These are phyloP conservation scores for Nakazawaea populi DNA, from an alignment of 805 yeast species.

Conservation along the genomic window DNA sequence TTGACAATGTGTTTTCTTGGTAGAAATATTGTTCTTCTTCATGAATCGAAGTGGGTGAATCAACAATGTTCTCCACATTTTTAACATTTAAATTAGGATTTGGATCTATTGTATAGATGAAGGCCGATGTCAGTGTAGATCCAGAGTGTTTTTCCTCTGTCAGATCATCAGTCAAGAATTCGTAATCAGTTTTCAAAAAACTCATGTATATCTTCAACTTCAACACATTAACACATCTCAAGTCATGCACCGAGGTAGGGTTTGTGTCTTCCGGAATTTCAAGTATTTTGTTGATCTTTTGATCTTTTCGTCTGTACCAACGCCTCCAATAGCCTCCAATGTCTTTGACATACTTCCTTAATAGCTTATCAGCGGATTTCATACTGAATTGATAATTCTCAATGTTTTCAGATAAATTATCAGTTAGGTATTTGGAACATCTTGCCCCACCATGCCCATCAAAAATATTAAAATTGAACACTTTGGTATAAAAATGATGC, in stretches of 20 bases:
- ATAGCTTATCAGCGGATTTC: slow-evolving; percentile 31
- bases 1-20: slow-evolving; percentile 58
- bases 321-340: slow-evolving; percentile 87
- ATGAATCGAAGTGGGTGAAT: slow-evolving; percentile 4
- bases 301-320: slow-evolving; percentile 46
- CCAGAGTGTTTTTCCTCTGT: slow-evolving; percentile 23
- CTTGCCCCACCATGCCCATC: slow-evolving; percentile 95
- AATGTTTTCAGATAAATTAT: slow-evolving; percentile 45
- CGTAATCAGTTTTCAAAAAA: slow-evolving; percentile 60
- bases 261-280: slow-evolving; percentile 4
- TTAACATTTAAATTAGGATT: slow-evolving; percentile 18
- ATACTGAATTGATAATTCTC: slow-evolving; percentile 38
- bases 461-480: slow-evolving; percentile 70
- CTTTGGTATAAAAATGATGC: slow-evolving; percentile 19
- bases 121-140: slow-evolving; percentile 29
- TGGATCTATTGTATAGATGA: slow-evolving; percentile 25
- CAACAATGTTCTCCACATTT: neutral
- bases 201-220: slow-evolving; percentile 56
- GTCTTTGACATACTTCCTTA: slow-evolving; percentile 46
- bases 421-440: slow-evolving; percentile 57
- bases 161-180: slow-evolving; percentile 36
- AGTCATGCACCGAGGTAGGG: slow-evolving; percentile 1
- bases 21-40: slow-evolving; percentile 41
- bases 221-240: slow-evolving; percentile 46
- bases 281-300: slow-evolving; percentile 13